phyloP scores from a whole-genome alignment of 2,329 filamentous ascomycete species.

The Xylaria sp. region DNA sequence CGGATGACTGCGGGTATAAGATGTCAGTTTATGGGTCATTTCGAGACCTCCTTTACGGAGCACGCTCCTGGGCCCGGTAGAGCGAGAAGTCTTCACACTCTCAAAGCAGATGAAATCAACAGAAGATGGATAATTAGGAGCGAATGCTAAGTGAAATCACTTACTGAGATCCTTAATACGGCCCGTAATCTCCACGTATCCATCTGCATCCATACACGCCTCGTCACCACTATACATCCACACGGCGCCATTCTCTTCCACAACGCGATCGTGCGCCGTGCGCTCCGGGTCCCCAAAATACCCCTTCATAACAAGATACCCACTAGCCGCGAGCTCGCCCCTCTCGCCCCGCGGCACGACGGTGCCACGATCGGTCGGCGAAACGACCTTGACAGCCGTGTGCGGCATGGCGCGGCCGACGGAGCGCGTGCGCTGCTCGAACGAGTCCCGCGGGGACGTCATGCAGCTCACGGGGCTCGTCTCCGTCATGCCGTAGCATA shows the following conservation, averaged over 20 bases:
- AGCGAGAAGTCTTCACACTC: not conserved
- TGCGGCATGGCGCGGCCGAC: conserved; percentile 89
- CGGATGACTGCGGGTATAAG: conserved; percentile 69
- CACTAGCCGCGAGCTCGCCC: conserved; percentile 85
- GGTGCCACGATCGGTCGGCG: conserved; percentile 67
- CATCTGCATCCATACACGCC: conserved; percentile 82
- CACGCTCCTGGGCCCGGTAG: not conserved
- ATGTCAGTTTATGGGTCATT: not conserved
- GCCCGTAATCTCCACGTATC: conserved; percentile 89
- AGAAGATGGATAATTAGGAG: not conserved
- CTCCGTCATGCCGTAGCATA: conserved; percentile 98
- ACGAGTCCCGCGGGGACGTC: conserved; percentile 81
- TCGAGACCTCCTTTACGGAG: not conserved
- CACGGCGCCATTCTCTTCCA: conserved; percentile 51
- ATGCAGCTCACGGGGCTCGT: conserved; percentile 82
- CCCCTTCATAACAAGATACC: conserved; percentile 90
- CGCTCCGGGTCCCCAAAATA: conserved; percentile 82
- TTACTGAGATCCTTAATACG: conserved; percentile 86
- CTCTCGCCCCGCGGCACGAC: conserved; percentile 72
- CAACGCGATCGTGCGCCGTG: conserved; percentile 73
- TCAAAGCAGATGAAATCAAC: not conserved
- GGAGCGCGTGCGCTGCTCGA: conserved; percentile 76
- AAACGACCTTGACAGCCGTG: conserved; percentile 80
- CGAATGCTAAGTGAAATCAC: not conserved
- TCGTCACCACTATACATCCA: conserved; percentile 98